Evolutionary conservation across 1,284 basidiomycete species (phyloP).

Genomic region (Cutaneotrichosporon sp.): DNA sequence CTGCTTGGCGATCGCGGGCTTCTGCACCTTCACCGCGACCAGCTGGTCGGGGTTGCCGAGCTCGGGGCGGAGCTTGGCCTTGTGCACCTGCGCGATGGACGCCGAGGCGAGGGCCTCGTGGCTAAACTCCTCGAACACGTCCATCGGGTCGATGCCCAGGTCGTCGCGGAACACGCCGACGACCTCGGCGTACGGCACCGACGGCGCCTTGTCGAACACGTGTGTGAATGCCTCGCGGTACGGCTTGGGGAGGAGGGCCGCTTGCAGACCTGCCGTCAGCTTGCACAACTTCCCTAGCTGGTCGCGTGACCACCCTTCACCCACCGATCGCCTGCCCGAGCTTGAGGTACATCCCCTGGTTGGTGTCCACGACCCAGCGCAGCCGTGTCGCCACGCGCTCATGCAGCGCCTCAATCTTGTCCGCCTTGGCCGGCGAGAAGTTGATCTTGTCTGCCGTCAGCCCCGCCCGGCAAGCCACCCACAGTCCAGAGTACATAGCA

Average conservation of each 20-base stretch:
- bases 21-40: constrained; percentile 92
- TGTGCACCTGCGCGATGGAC: constrained; percentile 86
- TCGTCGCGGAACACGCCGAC: constrained; percentile 68
- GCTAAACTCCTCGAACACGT: constrained; percentile 76
- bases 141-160: constrained; percentile 66
- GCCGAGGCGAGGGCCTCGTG: constrained; percentile 75
- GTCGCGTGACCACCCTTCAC: constrained; percentile 11
- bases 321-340: constrained; percentile 62
- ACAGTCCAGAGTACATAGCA: constrained; percentile 52
- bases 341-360: constrained; percentile 87
- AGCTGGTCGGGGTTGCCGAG: constrained; percentile 29
- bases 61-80: constrained; percentile 61
- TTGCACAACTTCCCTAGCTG: neutral
- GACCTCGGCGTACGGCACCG: constrained; percentile 71
- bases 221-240: constrained; percentile 77
- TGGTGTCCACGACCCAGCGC: constrained; percentile 70
- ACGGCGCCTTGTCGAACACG: constrained; percentile 83
- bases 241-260: constrained; percentile 74
- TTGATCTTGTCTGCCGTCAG: constrained; percentile 67
- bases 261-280: constrained; percentile 67
- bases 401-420: constrained; percentile 74
- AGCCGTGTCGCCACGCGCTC: constrained; percentile 77
- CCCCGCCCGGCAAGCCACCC: constrained; percentile 6
- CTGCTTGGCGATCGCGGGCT: constrained; percentile 79
- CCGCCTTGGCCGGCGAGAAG: constrained; percentile 65